A percentile compares a stretch with the other conserved stretches of the same genome.
These are phyloP conservation scores for Chrysosporium keratinophilum DNA, from an alignment of 2,329 filamentous ascomycete genomes.

Conservation along the genomic window DNA sequence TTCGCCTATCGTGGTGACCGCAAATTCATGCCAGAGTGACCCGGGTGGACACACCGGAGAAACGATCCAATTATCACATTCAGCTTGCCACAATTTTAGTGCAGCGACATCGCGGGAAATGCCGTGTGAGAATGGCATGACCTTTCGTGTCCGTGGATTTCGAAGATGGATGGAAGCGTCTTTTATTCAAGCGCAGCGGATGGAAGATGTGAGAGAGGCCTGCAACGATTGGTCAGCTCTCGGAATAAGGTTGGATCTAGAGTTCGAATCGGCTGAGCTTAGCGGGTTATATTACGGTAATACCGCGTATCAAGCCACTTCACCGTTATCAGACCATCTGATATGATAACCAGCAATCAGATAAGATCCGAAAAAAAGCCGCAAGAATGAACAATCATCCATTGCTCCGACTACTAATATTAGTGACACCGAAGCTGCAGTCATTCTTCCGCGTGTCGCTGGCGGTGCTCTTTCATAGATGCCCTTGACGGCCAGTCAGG, in stretches of 20 bases:
- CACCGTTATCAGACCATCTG: not conserved
- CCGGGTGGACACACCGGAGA: not conserved
- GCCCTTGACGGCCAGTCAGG: not conserved
- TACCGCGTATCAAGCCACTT: not conserved
- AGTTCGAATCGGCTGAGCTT: not conserved
- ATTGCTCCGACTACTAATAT: no score
- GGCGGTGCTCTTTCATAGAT: not conserved
- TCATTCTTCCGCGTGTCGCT: not conserved
- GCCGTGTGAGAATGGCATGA: not conserved
- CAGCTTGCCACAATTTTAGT: no score
- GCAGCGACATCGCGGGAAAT: not conserved
- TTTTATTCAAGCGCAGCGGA: not conserved
- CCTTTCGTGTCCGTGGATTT: not conserved
- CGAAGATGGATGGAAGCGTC: not conserved
- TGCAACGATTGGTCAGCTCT: not conserved
- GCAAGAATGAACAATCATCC: no score
- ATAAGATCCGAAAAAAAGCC: slow-evolving; percentile 1
- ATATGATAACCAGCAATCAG: not conserved
- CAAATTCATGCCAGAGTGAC: no score
- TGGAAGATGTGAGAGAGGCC: not conserved
- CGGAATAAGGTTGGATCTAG: not conserved
- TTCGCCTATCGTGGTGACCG: no score
- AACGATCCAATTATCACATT: not conserved
- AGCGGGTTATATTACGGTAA: slow-evolving; percentile 6
- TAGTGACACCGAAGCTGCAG: not conserved